Conservation (phyloP, 495 filamentous ascomycete species). For the Hamigera avellanea region DNA sequence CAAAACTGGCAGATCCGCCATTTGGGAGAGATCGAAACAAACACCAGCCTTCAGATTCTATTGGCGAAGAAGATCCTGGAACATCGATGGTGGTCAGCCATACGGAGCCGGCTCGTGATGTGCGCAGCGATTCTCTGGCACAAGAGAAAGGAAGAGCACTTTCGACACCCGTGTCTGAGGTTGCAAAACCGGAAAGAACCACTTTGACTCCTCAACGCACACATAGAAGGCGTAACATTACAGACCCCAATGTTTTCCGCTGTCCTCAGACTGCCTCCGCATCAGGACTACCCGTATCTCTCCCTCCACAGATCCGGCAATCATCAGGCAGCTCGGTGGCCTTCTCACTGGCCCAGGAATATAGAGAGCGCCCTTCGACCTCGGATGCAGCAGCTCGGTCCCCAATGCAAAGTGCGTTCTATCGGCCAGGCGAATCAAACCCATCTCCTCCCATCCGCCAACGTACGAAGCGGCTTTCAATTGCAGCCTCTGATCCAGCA, state of each 20-base stretch:
- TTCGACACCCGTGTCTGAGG: constrained; percentile 17
- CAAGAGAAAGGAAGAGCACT: constrained; percentile 26
- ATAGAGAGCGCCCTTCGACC: constrained; percentile 13
- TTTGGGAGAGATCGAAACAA: background rate
- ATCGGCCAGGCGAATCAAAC: constrained; percentile 4
- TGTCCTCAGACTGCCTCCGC: constrained; percentile 17
- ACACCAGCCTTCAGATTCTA: background rate
- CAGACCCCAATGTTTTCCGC: constrained; percentile 28
- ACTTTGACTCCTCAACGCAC: constrained; percentile 11
- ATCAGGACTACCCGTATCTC: constrained; percentile 6
- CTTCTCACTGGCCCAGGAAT: constrained; percentile 19
- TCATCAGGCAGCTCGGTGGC: constrained; percentile 7
- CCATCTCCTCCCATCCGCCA: constrained; percentile 20
- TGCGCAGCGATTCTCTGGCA: constrained; percentile 18
- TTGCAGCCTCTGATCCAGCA: constrained; percentile 54
- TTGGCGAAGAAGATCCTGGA: constrained; percentile 7
- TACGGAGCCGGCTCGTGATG: background rate
- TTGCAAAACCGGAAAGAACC: constrained; percentile 14
- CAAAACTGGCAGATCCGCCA: background rate
- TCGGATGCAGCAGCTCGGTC: constrained; percentile 21
- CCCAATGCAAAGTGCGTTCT: constrained; percentile 11
- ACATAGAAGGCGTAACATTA: constrained; percentile 28
- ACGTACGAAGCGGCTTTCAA: constrained; percentile 33
- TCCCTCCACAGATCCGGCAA: constrained; percentile 4
- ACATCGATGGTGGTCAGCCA: too few relatives aligned